phyloP scores from a whole-genome alignment of 1,284 basidiomycete genomes.

The Sanguinoderma infundibulare region DNA sequence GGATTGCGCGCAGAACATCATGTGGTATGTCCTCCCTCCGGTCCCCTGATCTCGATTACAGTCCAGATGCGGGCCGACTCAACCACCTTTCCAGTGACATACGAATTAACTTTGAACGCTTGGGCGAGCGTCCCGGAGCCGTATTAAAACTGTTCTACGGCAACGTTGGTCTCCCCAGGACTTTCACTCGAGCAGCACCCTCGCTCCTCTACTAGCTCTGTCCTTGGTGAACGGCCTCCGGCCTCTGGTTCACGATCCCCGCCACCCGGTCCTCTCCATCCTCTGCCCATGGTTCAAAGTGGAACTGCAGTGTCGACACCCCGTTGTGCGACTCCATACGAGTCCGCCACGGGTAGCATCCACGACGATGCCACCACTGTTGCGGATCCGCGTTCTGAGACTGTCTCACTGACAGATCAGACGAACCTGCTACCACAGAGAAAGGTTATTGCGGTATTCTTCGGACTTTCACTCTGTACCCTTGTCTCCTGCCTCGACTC shows the following conservation, averaged over 20 bases:
- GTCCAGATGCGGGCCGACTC: neutral
- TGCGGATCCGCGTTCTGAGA: conserved; percentile 16
- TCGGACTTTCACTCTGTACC: conserved; percentile 62
- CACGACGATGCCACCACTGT: conserved; percentile 16
- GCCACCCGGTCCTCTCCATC: neutral
- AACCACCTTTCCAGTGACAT: neutral
- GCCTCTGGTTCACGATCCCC: neutral
- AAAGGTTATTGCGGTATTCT: conserved; percentile 67
- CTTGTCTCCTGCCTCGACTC: conserved; percentile 63
- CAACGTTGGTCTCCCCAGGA: neutral
- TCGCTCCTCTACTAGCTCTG: neutral
- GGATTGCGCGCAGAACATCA: conserved; percentile 17
- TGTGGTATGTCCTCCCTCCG: conserved; percentile 6
- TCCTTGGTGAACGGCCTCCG: neutral
- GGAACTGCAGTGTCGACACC: neutral
- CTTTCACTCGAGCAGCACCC: neutral
- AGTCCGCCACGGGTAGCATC: neutral
- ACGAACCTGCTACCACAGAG: conserved; percentile 76
- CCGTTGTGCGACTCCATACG: neutral
- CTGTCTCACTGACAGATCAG: conserved; percentile 62
- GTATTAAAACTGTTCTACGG: neutral
- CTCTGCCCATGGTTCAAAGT: neutral
- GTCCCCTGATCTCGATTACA: neutral
- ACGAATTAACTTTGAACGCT: neutral
- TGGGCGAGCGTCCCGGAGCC: neutral